These are phyloP conservation scores for Acanthamoeba sp. DNA, from an alignment of 208 protist genomes.

Conservation along the genomic window DNA sequence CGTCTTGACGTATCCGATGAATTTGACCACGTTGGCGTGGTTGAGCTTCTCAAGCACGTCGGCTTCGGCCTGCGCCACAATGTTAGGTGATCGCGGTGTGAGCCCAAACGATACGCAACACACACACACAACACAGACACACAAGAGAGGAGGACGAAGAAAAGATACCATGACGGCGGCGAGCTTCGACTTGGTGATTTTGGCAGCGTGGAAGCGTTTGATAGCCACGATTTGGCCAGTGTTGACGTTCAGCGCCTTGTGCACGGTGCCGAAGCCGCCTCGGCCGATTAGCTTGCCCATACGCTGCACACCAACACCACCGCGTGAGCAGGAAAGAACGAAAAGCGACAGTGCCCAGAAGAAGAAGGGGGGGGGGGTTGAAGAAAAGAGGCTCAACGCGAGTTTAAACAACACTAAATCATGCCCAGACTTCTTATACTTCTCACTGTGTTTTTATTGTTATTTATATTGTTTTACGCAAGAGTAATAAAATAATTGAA, in stretches of 20 bases:
- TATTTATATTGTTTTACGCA: too few relatives aligned
- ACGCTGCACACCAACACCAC: not conserved
- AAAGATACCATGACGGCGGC: constrained; percentile 73
- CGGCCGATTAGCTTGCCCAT: constrained; percentile 83
- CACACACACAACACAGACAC: not conserved
- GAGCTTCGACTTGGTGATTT: constrained; percentile 82
- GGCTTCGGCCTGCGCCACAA: constrained; percentile 84
- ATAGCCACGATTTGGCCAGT: constrained; percentile 90
- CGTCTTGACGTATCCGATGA: constrained; percentile 88
- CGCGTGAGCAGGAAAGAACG: not conserved
- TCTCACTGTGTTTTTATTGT: too few relatives aligned
- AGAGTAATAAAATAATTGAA: too few relatives aligned
- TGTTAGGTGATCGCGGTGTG: too few relatives aligned
- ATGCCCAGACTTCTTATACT: too few relatives aligned
- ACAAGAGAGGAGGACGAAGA: not conserved
- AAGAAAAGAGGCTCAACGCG: too few relatives aligned
- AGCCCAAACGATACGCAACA: too few relatives aligned
- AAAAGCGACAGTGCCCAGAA: not conserved
- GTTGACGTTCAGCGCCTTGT: constrained; percentile 86
- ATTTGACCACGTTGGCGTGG: constrained; percentile 92
- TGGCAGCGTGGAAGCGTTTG: constrained; percentile 85
- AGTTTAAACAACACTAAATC: too few relatives aligned
- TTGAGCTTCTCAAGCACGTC: constrained; percentile 90
- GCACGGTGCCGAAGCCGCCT: constrained; percentile 89
- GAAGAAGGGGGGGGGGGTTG: not conserved